Conservation (phyloP, 805 yeast species). For the Saccharomycopsis oosterbeekiorum region DNA sequence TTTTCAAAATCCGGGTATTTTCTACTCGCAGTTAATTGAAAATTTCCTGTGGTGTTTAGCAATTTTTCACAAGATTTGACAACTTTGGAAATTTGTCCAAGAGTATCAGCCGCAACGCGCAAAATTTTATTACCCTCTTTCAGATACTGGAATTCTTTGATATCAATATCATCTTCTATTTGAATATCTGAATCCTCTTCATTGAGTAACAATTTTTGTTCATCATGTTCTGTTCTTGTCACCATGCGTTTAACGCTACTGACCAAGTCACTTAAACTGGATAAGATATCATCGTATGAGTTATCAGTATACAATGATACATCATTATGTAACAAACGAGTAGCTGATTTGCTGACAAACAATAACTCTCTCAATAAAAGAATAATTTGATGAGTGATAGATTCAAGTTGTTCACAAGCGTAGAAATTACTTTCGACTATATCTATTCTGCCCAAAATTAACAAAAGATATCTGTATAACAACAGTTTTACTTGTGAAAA, state of each 20-base stretch:
- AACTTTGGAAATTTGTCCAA: constrained; percentile 41
- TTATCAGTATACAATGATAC: constrained; percentile 26
- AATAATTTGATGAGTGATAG: constrained; percentile 58
- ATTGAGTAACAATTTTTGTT: constrained; percentile 12
- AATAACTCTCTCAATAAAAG: constrained; percentile 52
- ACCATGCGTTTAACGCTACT: constrained; percentile 55
- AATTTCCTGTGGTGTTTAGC: constrained; percentile 54
- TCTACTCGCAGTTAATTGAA: constrained; percentile 47
- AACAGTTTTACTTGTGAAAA: constrained; percentile 55
- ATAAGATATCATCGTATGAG: constrained; percentile 46
- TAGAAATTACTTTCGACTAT: constrained; percentile 62
- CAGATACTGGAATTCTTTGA: constrained; percentile 41
- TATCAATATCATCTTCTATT: constrained; percentile 21
- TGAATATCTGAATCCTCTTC: constrained; percentile 18
- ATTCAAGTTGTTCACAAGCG: constrained; percentile 61
- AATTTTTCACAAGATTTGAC: constrained; percentile 41
- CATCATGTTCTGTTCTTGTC: constrained; percentile 40
- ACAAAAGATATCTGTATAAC: constrained; percentile 49
- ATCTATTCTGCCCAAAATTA: constrained; percentile 69
- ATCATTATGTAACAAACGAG: constrained; percentile 10
- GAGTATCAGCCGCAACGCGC: constrained; percentile 49
- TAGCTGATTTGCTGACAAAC: constrained; percentile 41
- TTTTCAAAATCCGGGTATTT: constrained; percentile 55
- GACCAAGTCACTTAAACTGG: constrained; percentile 56
- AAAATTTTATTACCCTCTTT: constrained; percentile 60